Evolutionary conservation across 768 basidiomycete species (phyloP).

Genomic region (Tephrocybe rancida): DNA sequence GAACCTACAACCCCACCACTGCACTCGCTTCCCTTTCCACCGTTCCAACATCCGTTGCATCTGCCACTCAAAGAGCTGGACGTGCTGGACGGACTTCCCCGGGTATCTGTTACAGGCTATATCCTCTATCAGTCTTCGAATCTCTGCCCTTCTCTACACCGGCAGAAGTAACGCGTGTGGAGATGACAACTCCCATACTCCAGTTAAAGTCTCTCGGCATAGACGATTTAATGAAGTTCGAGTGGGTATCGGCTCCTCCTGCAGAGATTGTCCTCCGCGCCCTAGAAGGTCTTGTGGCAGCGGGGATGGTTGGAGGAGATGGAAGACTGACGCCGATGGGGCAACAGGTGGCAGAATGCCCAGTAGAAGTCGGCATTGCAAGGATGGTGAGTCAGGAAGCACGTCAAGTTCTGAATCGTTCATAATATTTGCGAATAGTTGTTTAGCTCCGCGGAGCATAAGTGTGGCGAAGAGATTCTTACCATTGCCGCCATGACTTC

Average conservation of each 20-base stretch:
- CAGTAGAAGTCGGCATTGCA: constrained; percentile 91
- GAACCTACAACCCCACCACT: constrained; percentile 87
- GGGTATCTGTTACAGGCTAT: constrained; percentile 92
- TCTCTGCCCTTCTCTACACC: constrained; percentile 70
- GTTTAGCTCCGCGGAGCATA: constrained; percentile 81
- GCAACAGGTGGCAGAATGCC: constrained; percentile 89
- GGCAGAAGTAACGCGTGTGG: constrained; percentile 89
- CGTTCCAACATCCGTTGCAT: constrained; percentile 84
- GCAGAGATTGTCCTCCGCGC: constrained; percentile 84
- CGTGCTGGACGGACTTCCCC: constrained; percentile 93
- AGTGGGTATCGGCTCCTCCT: constrained; percentile 91
- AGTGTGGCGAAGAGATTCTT: constrained; percentile 93
- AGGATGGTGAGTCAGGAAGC: constrained; percentile 69
- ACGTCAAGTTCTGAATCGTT: not conserved
- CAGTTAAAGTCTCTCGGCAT: constrained; percentile 96
- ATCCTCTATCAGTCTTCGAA: constrained; percentile 63
- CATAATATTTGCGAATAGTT: constrained; percentile 53
- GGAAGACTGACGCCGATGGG: constrained; percentile 79
- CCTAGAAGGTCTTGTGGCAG: constrained; percentile 76
- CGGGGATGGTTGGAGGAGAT: constrained; percentile 85
- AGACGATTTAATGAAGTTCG: constrained; percentile 93
- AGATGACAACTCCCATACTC: constrained; percentile 89
- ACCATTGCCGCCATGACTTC: constrained; percentile 96
- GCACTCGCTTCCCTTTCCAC: constrained; percentile 83
- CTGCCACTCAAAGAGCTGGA: constrained; percentile 91